Percentiles rank a stretch among this genome's conserved stretches.
Conservation (phyloP, 495 filamentous ascomycete genomes). For the Hypomontagnella monticulosa region DNA sequence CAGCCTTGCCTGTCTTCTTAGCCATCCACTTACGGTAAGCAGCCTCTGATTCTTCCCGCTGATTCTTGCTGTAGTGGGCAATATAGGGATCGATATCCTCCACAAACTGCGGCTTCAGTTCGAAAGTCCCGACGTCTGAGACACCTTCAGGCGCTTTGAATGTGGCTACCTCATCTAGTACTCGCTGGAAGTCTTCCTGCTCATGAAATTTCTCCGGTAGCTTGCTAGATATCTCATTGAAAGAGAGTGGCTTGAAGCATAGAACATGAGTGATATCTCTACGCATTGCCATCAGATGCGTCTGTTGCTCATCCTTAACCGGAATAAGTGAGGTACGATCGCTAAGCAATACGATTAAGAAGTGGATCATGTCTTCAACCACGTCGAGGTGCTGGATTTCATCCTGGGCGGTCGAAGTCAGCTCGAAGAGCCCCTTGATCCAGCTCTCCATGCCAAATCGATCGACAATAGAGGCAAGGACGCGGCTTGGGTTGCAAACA, state of each 20-base stretch:
- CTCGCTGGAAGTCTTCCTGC: conserved; percentile 76
- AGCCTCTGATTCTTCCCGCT: conserved; percentile 93
- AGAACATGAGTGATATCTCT: conserved; percentile 92
- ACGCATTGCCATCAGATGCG: conserved; percentile 76
- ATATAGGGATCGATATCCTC: conserved; percentile 93
- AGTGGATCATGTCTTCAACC: conserved; percentile 92
- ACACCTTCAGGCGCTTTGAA: conserved; percentile 92
- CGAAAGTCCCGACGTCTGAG: conserved; percentile 91
- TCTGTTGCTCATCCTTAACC: conserved; percentile 69
- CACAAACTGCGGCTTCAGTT: conserved; percentile 84
- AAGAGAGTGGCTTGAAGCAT: conserved; percentile 94
- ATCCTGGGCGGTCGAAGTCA: conserved; percentile 73
- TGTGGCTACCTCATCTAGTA: conserved; percentile 87
- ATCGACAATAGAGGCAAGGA: conserved; percentile 90
- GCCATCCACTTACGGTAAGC: conserved; percentile 86
- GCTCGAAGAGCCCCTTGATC: conserved; percentile 82
- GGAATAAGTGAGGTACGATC: conserved; percentile 84
- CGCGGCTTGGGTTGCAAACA: conserved; percentile 81
- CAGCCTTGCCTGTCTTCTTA: conserved; percentile 83
- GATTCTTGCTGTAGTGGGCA: conserved; percentile 94
- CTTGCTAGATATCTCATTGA: conserved; percentile 84
- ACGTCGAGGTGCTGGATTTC: conserved; percentile 88
- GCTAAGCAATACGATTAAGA: conserved; percentile 89
- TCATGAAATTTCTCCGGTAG: conserved; percentile 89
- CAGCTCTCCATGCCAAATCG: conserved; percentile 90